A percentile compares a stretch with the other conserved stretches of the same genome.
These are phyloP conservation scores for Nadsonia fulvescens DNA, from an alignment of 805 yeast genomes.

Conservation along the genomic window DNA sequence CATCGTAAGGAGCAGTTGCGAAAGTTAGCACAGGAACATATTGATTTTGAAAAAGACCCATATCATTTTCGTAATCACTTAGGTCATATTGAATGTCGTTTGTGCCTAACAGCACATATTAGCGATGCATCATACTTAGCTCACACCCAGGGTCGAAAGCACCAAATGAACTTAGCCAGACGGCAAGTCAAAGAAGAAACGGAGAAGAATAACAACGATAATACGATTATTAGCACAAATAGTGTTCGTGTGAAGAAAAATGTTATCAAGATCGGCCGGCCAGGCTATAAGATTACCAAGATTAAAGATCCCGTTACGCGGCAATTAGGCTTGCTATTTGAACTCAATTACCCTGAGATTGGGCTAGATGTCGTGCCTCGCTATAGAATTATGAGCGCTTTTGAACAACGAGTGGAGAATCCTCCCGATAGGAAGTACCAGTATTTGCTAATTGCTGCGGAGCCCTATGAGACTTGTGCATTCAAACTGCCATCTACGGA, in stretches of 20 bases:
- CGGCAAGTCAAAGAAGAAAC: constrained; percentile 20
- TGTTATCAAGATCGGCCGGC: constrained; percentile 51
- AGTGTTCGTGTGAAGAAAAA: constrained; percentile 26
- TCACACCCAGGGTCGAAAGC: constrained; percentile 74
- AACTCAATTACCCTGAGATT: constrained; percentile 36
- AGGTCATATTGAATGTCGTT: constrained; percentile 70
- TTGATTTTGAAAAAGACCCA: constrained; percentile 40
- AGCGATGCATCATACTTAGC: constrained; percentile 67
- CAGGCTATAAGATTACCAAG: constrained; percentile 50
- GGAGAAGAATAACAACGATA: constrained; percentile 7
- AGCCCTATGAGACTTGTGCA: constrained; percentile 73
- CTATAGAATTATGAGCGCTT: constrained; percentile 59
- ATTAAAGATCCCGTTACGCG: constrained; percentile 42
- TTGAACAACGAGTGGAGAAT: constrained; percentile 41
- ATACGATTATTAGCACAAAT: constrained; percentile 14
- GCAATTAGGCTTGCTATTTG: constrained; percentile 48
- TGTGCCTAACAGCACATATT: constrained; percentile 70
- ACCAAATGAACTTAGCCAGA: constrained; percentile 51
- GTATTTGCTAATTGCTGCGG: constrained; percentile 67
- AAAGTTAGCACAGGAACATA: constrained; percentile 33
- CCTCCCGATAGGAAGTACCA: constrained; percentile 31
- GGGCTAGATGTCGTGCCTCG: constrained; percentile 33
- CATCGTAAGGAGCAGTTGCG: constrained; percentile 52
- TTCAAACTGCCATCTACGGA: constrained; percentile 52
- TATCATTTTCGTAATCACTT: constrained; percentile 68